Evolutionary conservation across 371 early-diverging fungal species (phyloP).

Genomic region (Nematocida minor): DNA sequence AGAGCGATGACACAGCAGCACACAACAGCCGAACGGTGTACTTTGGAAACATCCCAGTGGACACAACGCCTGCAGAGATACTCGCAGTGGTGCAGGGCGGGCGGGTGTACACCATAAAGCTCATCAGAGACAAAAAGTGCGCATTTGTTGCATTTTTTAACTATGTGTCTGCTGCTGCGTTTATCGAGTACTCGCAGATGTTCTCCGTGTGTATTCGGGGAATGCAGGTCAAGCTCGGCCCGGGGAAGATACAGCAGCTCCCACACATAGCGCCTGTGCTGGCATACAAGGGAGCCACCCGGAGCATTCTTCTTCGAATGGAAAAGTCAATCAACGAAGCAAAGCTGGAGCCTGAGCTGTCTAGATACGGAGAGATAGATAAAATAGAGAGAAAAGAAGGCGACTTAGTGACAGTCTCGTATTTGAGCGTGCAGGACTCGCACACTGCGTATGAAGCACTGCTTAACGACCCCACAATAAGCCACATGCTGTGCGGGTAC

Average conservation of each 20-base stretch:
- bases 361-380: conserved; percentile 37
- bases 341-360: not conserved
- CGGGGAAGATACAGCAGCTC: conserved; percentile 29
- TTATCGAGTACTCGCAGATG: conserved; percentile 17
- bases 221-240: conserved; percentile 21
- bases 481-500: not conserved
- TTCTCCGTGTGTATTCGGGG: conserved; percentile 6
- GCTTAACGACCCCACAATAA: not conserved
- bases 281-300: conserved; percentile 15
- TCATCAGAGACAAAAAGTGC: conserved; percentile 44
- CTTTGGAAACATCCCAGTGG: conserved; percentile 33
- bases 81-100: conserved; percentile 28
- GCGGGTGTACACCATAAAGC: conserved; percentile 1
- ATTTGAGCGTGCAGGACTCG: conserved; percentile 15
- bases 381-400: not conserved
- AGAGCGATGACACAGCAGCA: not conserved
- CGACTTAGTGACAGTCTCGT: not conserved
- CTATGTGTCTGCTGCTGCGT: conserved; percentile 43
- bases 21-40: conserved; percentile 41
- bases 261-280: conserved; percentile 5
- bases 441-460: conserved; percentile 1
- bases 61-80: conserved; percentile 27
- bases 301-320: not conserved
- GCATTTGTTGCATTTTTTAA: conserved; percentile 36
- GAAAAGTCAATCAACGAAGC: not conserved